Evolutionary conservation across 2,329 filamentous ascomycete genomes (phyloP), one percentile per base, ranked within the genome.

Genomic region (Botryotinia convoluta): DNA sequence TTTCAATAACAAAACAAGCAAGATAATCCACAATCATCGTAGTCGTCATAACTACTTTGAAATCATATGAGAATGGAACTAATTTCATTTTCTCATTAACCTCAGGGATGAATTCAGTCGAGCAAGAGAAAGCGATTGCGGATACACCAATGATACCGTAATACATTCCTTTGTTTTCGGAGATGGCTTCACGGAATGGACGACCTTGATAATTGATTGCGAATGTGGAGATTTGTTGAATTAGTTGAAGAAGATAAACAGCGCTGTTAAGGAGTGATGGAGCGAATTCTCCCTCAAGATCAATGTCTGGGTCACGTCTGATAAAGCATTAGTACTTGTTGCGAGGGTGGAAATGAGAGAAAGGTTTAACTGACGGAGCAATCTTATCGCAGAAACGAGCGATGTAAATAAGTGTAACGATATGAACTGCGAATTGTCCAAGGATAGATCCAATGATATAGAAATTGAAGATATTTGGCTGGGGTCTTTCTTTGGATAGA

Each of bases 151-250:
- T 85, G 72, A 99, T 94, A 74, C 96, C 96, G 87, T 93, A 99
- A 86, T 96, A 99, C 96, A 99, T 99, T 82, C 93, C 94, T 83
- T 91, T 92, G 86, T 99, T 99, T 73, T 81, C 96, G 8, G 92
- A 91, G 77, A 99, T 94, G 35, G 92, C 93, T 84, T 99, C 96
- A 74, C 96, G 93, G 92, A 99, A 99, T 20, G 96, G 96, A 16
- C 96, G 92, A 74, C 96, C 96, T 84, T 99, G 96, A 86, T 99
- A 99, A 86, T 99, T 99, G 86, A 99, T 97, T 75, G 96, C 95
- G 80, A 99, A 99, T 4, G 96, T 99, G 37, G 95, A 98, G 81
- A 99, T 97, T 83, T 99, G 96, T 83, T 99, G 96, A 83, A 99
- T 98, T 69, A 99, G 90, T 81, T 98, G 96, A 59, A 99, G 89